phyloP scores from a whole-genome alignment of 2,329 filamentous ascomycete species.

The Graphilbum fragrans region DNA sequence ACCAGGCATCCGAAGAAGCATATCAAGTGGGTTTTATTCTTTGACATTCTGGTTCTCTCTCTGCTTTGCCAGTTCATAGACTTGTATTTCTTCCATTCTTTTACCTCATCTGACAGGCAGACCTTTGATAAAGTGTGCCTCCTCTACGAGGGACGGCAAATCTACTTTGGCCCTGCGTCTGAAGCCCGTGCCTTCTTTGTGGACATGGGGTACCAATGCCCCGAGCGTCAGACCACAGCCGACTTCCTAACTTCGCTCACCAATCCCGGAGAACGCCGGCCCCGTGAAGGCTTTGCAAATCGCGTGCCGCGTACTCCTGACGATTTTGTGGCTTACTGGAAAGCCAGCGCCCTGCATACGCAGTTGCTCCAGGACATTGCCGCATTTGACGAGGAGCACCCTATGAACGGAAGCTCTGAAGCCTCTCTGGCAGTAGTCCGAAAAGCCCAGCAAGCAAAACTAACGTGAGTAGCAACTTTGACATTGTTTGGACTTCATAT shows the following conservation, averaged over 20 bases:
- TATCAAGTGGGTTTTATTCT: conserved; percentile 32
- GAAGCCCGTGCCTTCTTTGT: conserved; percentile 55
- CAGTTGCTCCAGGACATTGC: conserved; percentile 40
- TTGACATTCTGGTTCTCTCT: neutral
- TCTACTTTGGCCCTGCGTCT: conserved; percentile 52
- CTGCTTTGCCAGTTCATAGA: neutral
- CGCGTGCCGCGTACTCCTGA: conserved; percentile 46
- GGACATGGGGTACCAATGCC: conserved; percentile 52
- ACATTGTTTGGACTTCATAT: conserved; percentile 54
- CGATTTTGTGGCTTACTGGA: conserved; percentile 48
- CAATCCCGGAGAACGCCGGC: conserved; percentile 58
- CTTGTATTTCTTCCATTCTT: neutral
- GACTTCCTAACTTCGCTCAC: conserved; percentile 70
- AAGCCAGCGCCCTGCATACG: conserved; percentile 36
- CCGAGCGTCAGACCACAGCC: conserved; percentile 51
- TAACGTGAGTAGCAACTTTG: conserved; percentile 28
- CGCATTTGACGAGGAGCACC: conserved; percentile 37
- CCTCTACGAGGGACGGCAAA: conserved; percentile 56
- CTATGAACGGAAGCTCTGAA: conserved; percentile 40
- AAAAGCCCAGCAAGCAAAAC: conserved; percentile 47
- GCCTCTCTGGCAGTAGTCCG: conserved; percentile 40
- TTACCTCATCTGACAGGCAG: neutral
- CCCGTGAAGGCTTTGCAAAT: conserved; percentile 49
- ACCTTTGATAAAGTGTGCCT: conserved; percentile 62
- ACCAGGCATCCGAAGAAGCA: conserved; percentile 54